phyloP scores from a whole-genome alignment of 2,329 filamentous ascomycete species.

The Lasiodiplodia sp. region DNA sequence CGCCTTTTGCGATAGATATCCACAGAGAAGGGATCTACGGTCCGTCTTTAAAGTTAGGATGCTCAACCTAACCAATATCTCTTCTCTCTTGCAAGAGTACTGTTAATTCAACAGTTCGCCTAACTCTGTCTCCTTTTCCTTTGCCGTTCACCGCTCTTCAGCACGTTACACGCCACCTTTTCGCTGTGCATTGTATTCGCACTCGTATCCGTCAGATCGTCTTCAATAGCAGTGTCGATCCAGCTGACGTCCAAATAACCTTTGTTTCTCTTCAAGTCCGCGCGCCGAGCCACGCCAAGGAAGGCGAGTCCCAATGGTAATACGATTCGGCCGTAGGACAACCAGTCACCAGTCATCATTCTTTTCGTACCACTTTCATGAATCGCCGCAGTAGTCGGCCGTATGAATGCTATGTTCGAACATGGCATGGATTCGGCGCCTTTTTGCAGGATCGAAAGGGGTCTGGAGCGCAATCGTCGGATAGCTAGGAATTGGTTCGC shows the following conservation, averaged over 20 bases:
- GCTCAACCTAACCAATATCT: too few relatives aligned
- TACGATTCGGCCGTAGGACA: not conserved
- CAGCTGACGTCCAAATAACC: not conserved
- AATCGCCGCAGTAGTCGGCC: not conserved
- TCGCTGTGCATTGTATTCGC: not conserved
- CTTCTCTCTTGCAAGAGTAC: too few relatives aligned
- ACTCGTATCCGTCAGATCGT: not conserved
- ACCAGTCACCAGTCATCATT: not conserved
- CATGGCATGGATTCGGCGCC: not conserved
- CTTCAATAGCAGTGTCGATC: not conserved
- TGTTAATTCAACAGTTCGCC: too few relatives aligned
- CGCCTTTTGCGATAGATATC: slow-evolving; percentile 3
- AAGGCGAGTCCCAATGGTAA: not conserved
- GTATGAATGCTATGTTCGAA: slow-evolving; percentile 1
- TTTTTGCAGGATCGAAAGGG: not conserved
- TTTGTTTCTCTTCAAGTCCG: not conserved
- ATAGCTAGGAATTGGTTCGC: too few relatives aligned
- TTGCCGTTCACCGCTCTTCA: not conserved
- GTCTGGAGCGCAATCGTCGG: too few relatives aligned
- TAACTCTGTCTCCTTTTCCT: not conserved
- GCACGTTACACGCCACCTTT: too few relatives aligned
- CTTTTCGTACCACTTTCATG: not conserved
- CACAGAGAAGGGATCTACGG: too few relatives aligned
- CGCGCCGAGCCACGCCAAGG: not conserved
- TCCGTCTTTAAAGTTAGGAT: too few relatives aligned